These are phyloP conservation scores for Populus euphratica DNA, from an alignment of 345 rosid species.

Conservation along the genomic window DNA sequence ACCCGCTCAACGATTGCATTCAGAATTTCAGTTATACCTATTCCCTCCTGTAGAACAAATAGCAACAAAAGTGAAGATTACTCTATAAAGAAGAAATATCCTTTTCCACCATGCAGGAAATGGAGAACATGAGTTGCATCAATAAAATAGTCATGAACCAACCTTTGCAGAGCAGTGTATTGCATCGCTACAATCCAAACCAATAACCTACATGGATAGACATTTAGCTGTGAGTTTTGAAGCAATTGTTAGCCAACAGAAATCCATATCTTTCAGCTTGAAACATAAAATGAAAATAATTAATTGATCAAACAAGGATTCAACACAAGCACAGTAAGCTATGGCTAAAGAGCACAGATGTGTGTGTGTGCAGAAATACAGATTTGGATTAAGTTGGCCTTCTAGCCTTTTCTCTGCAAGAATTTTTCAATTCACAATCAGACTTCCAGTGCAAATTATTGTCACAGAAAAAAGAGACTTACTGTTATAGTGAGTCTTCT, in stretches of 20 bases:
- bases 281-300: conserved; percentile 16
- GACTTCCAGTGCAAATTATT: not conserved
- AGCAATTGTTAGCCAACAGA: not conserved
- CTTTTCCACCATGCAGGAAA: not conserved
- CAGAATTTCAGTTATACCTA: conserved; percentile 80
- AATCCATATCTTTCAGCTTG: conserved; percentile 8
- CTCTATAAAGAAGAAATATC: conserved; percentile 1
- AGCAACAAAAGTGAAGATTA: conserved; percentile 4
- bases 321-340: not conserved
- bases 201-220: conserved; percentile 58
- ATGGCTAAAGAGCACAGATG: not conserved
- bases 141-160: conserved; percentile 21
- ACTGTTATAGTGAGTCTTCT: not conserved
- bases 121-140: not conserved
- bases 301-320: conserved; percentile 5
- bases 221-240: not conserved
- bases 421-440: not conserved
- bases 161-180: conserved; percentile 99
- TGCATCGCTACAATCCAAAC: conserved; percentile 91
- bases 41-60: conserved; percentile 65
- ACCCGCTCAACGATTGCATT: conserved; percentile 72
- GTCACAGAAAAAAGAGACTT: not conserved
- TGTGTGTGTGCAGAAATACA: not conserved
- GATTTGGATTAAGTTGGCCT: not conserved
- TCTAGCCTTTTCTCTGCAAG: not conserved